Conservation (phyloP, 2,329 filamentous ascomycete genomes). For the Cercospora citrullina region DNA sequence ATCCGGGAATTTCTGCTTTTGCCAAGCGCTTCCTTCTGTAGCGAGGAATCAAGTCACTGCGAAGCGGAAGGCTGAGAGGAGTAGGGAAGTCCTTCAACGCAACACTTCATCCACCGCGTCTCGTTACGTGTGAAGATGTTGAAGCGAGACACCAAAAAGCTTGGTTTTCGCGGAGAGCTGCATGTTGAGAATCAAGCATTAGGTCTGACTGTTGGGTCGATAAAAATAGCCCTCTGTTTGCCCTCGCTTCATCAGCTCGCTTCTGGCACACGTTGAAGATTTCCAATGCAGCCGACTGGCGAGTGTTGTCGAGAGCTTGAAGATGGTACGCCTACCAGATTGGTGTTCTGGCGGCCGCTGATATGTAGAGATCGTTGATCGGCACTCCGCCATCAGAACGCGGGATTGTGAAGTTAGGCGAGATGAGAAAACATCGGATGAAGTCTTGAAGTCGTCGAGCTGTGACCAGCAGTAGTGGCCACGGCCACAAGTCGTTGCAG, state of each 20-base stretch:
- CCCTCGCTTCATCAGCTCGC: not conserved
- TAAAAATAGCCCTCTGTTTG: not conserved
- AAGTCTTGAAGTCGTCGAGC: not conserved
- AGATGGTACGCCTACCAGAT: not conserved
- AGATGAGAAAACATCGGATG: not conserved
- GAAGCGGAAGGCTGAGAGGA: not conserved
- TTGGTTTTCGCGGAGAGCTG: not conserved
- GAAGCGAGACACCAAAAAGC: not conserved
- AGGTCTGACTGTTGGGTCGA: not conserved
- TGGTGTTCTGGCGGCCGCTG: not conserved
- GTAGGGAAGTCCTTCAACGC: not conserved
- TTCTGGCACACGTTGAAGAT: not conserved
- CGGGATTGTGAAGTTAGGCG: not conserved
- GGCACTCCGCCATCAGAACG: not conserved
- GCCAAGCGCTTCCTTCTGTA: not conserved
- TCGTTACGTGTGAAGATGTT: not conserved
- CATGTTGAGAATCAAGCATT: not conserved
- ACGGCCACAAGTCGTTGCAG: not conserved
- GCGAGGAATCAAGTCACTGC: not conserved
- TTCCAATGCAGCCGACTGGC: not conserved
- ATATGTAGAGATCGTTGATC: not conserved
- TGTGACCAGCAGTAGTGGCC: not conserved
- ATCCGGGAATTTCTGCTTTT: not conserved
- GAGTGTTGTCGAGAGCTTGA: not conserved
- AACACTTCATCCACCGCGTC: not conserved